Percentiles rank a stretch among this genome's conserved stretches.
phyloP scores from a whole-genome alignment of 805 yeast genomes.

The Lachancea fermentati region DNA sequence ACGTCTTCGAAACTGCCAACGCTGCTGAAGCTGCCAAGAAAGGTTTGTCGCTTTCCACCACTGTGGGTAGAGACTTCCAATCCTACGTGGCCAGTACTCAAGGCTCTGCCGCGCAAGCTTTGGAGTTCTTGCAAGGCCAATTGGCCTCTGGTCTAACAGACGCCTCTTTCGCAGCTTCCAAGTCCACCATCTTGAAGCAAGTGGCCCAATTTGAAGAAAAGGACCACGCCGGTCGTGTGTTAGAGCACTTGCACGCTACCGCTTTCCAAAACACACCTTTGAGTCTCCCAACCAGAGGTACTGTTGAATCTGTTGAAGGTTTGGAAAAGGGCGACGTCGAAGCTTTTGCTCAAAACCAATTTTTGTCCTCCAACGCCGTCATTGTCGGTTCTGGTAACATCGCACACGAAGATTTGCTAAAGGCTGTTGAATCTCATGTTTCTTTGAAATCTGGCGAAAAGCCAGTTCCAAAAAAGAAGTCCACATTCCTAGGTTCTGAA shows the following conservation, averaged over 20 bases:
- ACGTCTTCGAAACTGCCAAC: slow-evolving; percentile 38
- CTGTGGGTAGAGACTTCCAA: slow-evolving; percentile 57
- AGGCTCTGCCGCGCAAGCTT: slow-evolving; percentile 49
- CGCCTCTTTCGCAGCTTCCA: slow-evolving; percentile 43
- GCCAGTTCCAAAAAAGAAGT: slow-evolving; percentile 42
- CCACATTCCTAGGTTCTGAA: slow-evolving; percentile 78
- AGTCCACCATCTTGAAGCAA: slow-evolving; percentile 40
- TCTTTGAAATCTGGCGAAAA: slow-evolving; percentile 44
- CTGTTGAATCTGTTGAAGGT: slow-evolving; percentile 54
- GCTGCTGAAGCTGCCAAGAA: slow-evolving; percentile 35
- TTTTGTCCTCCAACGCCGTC: slow-evolving; percentile 59
- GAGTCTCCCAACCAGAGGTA: slow-evolving; percentile 73
- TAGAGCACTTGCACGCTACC: slow-evolving; percentile 73
- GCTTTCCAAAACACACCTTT: slow-evolving; percentile 85
- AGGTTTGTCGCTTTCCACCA: slow-evolving; percentile 54
- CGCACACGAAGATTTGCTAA: slow-evolving; percentile 63
- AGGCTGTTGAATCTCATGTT: slow-evolving; percentile 51
- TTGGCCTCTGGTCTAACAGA: slow-evolving; percentile 37
- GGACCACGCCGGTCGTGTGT: slow-evolving; percentile 49
- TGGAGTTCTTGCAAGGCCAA: slow-evolving; percentile 43
- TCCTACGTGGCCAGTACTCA: slow-evolving; percentile 53
- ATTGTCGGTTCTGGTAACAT: slow-evolving; percentile 66
- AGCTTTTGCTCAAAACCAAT: slow-evolving; percentile 50
- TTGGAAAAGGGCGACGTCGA: slow-evolving; percentile 55
- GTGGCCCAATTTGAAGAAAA: slow-evolving; percentile 51